Evolutionary conservation across 2,329 filamentous ascomycete species (phyloP).

Genomic region (Aspergillus sojae): DNA sequence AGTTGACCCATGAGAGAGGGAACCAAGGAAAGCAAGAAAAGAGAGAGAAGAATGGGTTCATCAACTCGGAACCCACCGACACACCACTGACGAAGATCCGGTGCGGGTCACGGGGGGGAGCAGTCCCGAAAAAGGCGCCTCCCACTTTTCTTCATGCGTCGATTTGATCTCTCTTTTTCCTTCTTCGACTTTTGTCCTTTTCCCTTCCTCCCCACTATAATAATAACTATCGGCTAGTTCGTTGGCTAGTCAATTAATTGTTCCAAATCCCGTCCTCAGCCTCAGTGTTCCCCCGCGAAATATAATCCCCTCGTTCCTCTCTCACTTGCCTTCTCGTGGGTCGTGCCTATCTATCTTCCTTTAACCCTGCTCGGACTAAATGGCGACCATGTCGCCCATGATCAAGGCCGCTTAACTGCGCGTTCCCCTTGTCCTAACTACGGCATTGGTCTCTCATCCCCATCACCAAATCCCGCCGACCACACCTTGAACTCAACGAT

Average conservation of each 20-base stretch:
- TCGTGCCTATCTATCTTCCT: not conserved
- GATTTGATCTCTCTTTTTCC: not conserved
- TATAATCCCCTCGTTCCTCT: not conserved
- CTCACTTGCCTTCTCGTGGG: not conserved
- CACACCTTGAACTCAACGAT: not conserved
- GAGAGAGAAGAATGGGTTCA: not conserved
- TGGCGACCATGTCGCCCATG: not conserved
- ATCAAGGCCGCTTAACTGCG: not conserved
- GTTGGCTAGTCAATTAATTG: not conserved
- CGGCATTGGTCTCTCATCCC: not conserved
- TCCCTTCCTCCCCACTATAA: not conserved
- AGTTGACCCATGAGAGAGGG: not conserved
- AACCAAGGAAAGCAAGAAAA: not conserved
- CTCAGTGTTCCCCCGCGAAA: not conserved
- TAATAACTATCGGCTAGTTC: not conserved
- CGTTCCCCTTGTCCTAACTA: not conserved
- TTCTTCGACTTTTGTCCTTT: not conserved
- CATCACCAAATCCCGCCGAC: not conserved
- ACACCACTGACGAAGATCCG: not conserved
- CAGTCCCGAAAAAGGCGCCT: not conserved
- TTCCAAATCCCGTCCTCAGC: not conserved
- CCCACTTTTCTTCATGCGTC: slow-evolving; percentile 2
- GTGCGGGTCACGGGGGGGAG: not conserved
- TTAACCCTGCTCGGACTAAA: not conserved
- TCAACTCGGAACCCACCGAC: not conserved